Percentiles rank a stretch among this genome's conserved stretches.
Conservation (phyloP, 108 stramenopile species). For the Epipyxis sp. region DNA sequence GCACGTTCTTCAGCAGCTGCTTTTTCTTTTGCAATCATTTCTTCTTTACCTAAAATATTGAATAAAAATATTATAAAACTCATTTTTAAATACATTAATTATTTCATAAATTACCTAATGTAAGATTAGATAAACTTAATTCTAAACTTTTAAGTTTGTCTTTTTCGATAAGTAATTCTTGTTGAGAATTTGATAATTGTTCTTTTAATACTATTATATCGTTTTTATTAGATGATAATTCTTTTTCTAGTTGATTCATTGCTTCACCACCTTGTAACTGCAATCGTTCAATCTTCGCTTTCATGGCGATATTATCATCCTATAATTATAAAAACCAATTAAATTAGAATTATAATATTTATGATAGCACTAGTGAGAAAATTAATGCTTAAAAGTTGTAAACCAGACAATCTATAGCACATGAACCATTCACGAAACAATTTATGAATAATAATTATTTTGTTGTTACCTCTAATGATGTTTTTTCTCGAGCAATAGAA, state of each 20-base stretch:
- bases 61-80: too few species aligned
- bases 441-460: too few species aligned
- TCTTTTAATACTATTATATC: background rate
- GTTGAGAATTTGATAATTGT: background rate
- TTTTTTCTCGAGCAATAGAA: background rate
- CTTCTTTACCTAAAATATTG: constrained; percentile 11
- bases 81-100: too few species aligned
- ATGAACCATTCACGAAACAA: too few species aligned
- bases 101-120: too few species aligned
- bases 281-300: background rate
- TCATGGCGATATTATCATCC: too few species aligned
- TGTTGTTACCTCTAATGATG: background rate
- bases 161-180: background rate
- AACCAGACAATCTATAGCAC: too few species aligned
- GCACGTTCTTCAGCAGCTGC: background rate
- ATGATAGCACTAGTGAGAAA: too few species aligned
- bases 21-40: background rate
- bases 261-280: background rate
- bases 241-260: background rate
- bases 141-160: background rate
- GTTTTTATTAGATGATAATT: background rate
- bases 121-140: background rate
- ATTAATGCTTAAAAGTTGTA: too few species aligned
- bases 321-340: too few species aligned
- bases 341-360: too few species aligned